phyloP scores from a whole-genome alignment of 78 protist species.

The Blattamonas nauphoetae region DNA sequence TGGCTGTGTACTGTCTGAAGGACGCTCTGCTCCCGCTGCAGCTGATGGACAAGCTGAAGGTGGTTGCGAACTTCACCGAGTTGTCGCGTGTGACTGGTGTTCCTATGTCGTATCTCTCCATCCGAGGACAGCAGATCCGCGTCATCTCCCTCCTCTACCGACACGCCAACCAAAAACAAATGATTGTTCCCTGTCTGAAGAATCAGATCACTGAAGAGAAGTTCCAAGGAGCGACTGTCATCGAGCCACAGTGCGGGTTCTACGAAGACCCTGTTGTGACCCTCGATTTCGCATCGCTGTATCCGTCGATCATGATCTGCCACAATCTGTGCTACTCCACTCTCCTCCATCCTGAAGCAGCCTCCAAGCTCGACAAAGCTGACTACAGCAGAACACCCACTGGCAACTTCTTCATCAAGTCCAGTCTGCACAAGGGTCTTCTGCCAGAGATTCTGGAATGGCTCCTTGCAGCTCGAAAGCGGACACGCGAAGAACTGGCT shows the following conservation, averaged over 20 bases:
- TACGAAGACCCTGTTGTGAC: constrained; percentile 80
- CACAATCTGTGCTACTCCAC: constrained; percentile 98
- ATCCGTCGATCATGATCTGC: constrained; percentile 99
- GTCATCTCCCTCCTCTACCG: constrained; percentile 92
- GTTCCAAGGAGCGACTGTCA: constrained; percentile 70
- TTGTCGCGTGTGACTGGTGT: constrained; percentile 99
- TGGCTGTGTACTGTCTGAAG: constrained; percentile 95
- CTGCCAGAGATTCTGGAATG: constrained; percentile 88
- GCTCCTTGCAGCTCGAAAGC: constrained; percentile 84
- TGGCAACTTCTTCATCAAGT: constrained; percentile 59
- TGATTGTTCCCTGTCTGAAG: constrained; percentile 62
- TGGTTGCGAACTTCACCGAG: constrained; percentile 84
- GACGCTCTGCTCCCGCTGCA: constrained; percentile 91
- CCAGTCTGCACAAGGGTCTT: constrained; percentile 65
- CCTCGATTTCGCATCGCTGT: constrained; percentile 95
- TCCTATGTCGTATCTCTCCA: constrained; percentile 71
- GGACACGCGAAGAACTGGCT: constrained; percentile 75
- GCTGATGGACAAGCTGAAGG: constrained; percentile 90
- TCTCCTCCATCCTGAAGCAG: too few relatives aligned
- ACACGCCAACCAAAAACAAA: constrained; percentile 48
- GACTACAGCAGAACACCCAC: too few relatives aligned
- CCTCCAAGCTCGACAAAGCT: too few relatives aligned
- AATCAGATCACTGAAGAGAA: constrained; percentile 31
- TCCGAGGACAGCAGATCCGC: constrained; percentile 83
- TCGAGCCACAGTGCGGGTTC: constrained; percentile 39